Percentiles rank a stretch among this genome's conserved stretches.
Evolutionary conservation across 1,139 yeast species (phyloP).

Genomic region (Dujonia santamariae): DNA sequence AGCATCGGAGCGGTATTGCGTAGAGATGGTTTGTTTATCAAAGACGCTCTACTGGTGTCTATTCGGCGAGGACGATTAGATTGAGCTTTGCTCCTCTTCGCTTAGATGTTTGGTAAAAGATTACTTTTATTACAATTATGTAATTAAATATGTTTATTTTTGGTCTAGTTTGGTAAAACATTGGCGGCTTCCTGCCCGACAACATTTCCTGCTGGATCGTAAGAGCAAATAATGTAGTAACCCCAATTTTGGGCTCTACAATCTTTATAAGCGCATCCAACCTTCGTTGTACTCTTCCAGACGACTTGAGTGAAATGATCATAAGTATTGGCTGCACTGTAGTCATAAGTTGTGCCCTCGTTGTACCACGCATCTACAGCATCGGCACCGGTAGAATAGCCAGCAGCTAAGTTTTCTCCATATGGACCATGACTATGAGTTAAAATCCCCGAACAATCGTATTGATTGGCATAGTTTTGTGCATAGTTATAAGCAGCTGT

Average conservation of each 20-base stretch:
- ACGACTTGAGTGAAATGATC: slow-evolving; percentile 86
- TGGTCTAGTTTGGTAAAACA: slow-evolving; percentile 31
- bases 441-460: slow-evolving; percentile 67
- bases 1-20: no score
- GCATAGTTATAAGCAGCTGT: slow-evolving; percentile 60
- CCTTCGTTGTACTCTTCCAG: slow-evolving; percentile 65
- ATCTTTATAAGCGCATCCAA: slow-evolving; percentile 64
- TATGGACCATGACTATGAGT: slow-evolving; percentile 72
- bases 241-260: slow-evolving; percentile 44
- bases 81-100: no score
- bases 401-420: slow-evolving; percentile 88
- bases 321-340: slow-evolving; percentile 25
- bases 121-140: no score
- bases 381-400: slow-evolving; percentile 49
- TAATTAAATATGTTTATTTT: no score
- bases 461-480: slow-evolving; percentile 58
- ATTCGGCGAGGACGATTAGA: no score
- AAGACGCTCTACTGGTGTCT: no score
- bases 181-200: slow-evolving; percentile 45
- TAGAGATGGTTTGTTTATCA: no score
- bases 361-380: slow-evolving; percentile 83
- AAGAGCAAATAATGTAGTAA: slow-evolving; percentile 46
- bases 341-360: slow-evolving; percentile 63
- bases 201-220: slow-evolving; percentile 45
- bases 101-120: no score